A percentile compares a stretch with the other conserved stretches of the same genome.
phyloP scores from a whole-genome alignment of 1,284 basidiomycete genomes.

The Farysia itapuensis region DNA sequence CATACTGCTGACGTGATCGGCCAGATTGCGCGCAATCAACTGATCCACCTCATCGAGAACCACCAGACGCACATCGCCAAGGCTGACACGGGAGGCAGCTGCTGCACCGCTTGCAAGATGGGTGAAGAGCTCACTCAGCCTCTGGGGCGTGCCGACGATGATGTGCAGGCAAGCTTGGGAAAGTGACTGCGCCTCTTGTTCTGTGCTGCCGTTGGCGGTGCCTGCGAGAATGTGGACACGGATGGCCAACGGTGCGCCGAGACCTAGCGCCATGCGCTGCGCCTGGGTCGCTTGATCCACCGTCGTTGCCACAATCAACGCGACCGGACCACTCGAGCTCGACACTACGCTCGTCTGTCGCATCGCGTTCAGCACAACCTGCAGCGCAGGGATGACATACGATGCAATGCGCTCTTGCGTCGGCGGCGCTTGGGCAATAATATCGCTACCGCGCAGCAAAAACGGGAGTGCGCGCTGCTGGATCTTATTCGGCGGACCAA shows the following conservation, averaged over 20 bases:
- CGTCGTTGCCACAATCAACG: constrained; percentile 83
- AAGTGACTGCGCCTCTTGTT: constrained; percentile 42
- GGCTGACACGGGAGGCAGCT: constrained; percentile 53
- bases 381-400: constrained; percentile 65
- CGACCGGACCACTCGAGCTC: constrained; percentile 60
- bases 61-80: constrained; percentile 82
- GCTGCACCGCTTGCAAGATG: constrained; percentile 67
- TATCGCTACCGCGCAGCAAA: constrained; percentile 86
- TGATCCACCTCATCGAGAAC: constrained; percentile 98
- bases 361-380: constrained; percentile 43
- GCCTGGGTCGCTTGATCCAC: constrained; percentile 98
- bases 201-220: constrained; percentile 31
- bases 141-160: constrained; percentile 94
- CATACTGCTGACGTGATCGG: constrained; percentile 90
- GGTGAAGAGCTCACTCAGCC: constrained; percentile 85
- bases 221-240: constrained; percentile 49
- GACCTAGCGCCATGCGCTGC: constrained; percentile 91
- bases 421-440: constrained; percentile 96
- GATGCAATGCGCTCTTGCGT: constrained; percentile 97
- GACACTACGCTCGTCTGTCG: constrained; percentile 23
- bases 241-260: constrained; percentile 71
- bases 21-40: constrained; percentile 90
- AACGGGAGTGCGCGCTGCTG: constrained; percentile 95
- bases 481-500: constrained; percentile 95
- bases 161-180: constrained; percentile 70